A percentile compares a stretch with the other conserved stretches of the same genome.
Evolutionary conservation across 2,329 filamentous ascomycete genomes (phyloP).

Genomic region (Fusarium sp.): DNA sequence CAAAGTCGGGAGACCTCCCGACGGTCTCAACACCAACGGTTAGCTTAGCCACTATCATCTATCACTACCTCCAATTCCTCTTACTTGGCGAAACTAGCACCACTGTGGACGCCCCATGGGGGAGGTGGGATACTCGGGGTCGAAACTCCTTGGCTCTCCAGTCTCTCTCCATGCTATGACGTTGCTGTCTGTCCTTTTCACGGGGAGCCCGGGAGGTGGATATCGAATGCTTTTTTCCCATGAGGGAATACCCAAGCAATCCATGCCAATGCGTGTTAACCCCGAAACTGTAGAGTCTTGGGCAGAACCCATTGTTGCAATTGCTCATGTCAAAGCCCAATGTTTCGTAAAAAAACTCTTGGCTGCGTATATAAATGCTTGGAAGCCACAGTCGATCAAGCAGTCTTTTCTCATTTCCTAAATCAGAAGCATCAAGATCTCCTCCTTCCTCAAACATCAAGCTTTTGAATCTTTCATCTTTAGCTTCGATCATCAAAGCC

Average conservation of each 20-base stretch:
- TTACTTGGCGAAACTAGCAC: conserved; percentile 7
- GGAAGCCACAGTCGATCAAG: not conserved
- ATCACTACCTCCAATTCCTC: not conserved
- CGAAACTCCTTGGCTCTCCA: not conserved
- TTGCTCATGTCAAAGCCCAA: not conserved
- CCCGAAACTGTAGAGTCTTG: conserved; percentile 2
- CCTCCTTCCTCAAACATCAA: not conserved
- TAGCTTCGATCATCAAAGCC: not conserved
- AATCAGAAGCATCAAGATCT: not conserved
- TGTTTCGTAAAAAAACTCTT: not conserved
- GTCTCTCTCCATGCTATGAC: conserved; percentile 1
- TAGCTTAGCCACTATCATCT: not conserved
- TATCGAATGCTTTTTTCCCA: not conserved
- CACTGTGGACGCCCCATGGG: conserved; percentile 4
- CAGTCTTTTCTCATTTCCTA: not conserved
- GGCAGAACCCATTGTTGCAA: not conserved
- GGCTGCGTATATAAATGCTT: not conserved
- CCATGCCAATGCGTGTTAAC: not conserved
- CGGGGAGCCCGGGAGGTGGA: conserved; percentile 12
- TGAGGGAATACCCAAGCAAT: not conserved
- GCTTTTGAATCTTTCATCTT: not conserved
- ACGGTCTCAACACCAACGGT: not conserved
- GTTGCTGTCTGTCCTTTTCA: not conserved
- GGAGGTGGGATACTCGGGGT: not conserved
- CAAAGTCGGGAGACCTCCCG: not conserved